Percentiles rank a stretch among this genome's conserved stretches.
Evolutionary conservation across 257 asterid species (phyloP).

Genomic region (Petrea volubilis): DNA sequence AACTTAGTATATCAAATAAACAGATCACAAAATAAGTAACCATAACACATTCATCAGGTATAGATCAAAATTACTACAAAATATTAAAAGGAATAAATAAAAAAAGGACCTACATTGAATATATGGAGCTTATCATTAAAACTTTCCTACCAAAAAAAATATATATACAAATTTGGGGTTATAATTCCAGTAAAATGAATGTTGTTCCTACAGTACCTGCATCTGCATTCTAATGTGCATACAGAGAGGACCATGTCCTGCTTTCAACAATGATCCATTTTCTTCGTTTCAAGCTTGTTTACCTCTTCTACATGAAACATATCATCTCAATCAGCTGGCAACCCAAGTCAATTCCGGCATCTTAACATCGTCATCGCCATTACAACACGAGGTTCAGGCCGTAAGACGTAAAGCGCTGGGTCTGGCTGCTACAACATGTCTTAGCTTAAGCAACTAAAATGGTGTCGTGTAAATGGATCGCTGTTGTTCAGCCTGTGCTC

Average conservation of each 20-base stretch:
- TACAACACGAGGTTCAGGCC: conserved; percentile 9
- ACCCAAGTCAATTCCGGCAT: neutral
- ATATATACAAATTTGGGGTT: neutral
- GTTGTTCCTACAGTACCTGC: conserved; percentile 3
- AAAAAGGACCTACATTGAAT: neutral
- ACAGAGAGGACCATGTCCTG: conserved; percentile 3
- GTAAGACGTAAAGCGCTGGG: conserved; percentile 1
- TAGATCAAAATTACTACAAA: no score
- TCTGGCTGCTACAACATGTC: conserved; percentile 17
- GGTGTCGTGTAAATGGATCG: conserved; percentile 1
- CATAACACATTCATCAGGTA: neutral
- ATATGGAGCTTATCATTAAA: conserved; percentile 8
- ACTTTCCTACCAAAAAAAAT: conserved; percentile 9
- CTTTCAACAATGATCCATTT: neutral
- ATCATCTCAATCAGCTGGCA: conserved; percentile 19
- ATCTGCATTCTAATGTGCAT: conserved; percentile 16
- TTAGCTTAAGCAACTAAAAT: conserved; percentile 7
- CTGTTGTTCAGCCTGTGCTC: conserved; percentile 31
- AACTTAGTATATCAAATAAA: no score
- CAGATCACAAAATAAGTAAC: no score
- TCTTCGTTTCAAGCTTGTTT: neutral
- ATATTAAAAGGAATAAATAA: no score
- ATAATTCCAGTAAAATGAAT: neutral
- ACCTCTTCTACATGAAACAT: conserved; percentile 1
- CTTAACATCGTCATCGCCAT: conserved; percentile 8